Evolutionary conservation across 148 eudicot species (phyloP).

Genomic region (Fagopyrum esculentum): DNA sequence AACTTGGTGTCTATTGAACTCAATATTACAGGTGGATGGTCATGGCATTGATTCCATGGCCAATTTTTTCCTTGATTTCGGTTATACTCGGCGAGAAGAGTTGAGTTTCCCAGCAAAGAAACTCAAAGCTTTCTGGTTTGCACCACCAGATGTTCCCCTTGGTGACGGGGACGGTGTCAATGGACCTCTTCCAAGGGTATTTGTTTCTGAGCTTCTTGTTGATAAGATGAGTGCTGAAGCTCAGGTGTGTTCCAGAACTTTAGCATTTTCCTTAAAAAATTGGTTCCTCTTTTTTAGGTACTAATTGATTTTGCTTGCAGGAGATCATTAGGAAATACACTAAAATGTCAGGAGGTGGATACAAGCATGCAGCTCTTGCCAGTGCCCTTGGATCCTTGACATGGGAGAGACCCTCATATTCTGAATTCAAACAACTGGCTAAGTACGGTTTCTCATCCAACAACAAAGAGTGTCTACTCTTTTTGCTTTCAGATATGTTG

Average conservation of each 20-base stretch:
- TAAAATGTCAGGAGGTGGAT: conserved; percentile 46
- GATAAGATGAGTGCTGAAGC: conserved; percentile 81
- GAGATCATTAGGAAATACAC: conserved; percentile 77
- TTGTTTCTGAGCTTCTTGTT: conserved; percentile 94
- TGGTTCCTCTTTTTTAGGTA: neutral
- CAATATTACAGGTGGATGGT: conserved; percentile 49
- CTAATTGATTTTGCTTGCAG: conserved; percentile 28
- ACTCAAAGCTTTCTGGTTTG: conserved; percentile 88
- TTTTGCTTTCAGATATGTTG: neutral
- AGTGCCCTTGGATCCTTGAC: conserved; percentile 79
- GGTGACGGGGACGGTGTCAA: conserved; percentile 49
- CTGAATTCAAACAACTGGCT: conserved; percentile 75
- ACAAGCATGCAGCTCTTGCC: conserved; percentile 66
- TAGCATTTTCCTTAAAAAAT: neutral
- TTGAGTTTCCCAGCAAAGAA: conserved; percentile 88
- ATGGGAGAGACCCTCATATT: conserved; percentile 68
- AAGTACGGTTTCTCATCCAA: conserved; percentile 31
- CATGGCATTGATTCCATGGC: conserved; percentile 91
- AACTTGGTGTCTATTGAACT: neutral
- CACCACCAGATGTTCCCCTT: conserved; percentile 51
- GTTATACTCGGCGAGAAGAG: conserved; percentile 71
- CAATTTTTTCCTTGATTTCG: conserved; percentile 64
- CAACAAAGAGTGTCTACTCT: neutral
- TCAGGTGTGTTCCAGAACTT: conserved; percentile 43
- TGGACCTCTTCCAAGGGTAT: conserved; percentile 91